phyloP scores from a whole-genome alignment of 129 eudicot species.

The Flaveria trinervia region DNA sequence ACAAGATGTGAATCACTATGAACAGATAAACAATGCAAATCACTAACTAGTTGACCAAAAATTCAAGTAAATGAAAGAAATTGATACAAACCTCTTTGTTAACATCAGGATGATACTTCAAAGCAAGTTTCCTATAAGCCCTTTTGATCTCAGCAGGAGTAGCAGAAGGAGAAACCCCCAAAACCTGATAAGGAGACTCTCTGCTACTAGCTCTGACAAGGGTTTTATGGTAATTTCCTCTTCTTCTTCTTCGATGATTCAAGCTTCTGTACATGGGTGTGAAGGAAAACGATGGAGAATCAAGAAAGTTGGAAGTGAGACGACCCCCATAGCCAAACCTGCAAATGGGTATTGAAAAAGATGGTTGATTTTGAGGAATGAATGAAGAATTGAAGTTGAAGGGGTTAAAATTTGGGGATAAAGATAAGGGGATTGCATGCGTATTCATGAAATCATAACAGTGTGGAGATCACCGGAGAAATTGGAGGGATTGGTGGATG shows the following conservation, averaged over 20 bases:
- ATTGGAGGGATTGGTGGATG: constrained; percentile 23
- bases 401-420: constrained; percentile 35
- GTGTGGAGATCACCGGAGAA: not conserved
- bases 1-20: not conserved
- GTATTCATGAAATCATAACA: constrained; percentile 52
- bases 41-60: not conserved
- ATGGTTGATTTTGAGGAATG: constrained; percentile 31
- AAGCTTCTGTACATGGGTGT: constrained; percentile 35
- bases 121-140: constrained; percentile 91
- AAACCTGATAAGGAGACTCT: constrained; percentile 84
- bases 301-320: constrained; percentile 21
- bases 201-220: constrained; percentile 55
- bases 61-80: not conserved
- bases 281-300: constrained; percentile 7
- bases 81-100: constrained; percentile 68
- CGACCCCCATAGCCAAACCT: constrained; percentile 40
- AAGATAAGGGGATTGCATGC: constrained; percentile 44
- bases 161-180: constrained; percentile 91
- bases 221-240: constrained; percentile 28
- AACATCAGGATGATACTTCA: constrained; percentile 97
- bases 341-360: constrained; percentile 45
- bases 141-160: constrained; percentile 78
- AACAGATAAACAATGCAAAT: not conserved
- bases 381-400: constrained; percentile 27
- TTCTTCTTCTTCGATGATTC: constrained; percentile 28